phyloP scores from a whole-genome alignment of 2,329 filamentous ascomycete species.

The Calycina marina region DNA sequence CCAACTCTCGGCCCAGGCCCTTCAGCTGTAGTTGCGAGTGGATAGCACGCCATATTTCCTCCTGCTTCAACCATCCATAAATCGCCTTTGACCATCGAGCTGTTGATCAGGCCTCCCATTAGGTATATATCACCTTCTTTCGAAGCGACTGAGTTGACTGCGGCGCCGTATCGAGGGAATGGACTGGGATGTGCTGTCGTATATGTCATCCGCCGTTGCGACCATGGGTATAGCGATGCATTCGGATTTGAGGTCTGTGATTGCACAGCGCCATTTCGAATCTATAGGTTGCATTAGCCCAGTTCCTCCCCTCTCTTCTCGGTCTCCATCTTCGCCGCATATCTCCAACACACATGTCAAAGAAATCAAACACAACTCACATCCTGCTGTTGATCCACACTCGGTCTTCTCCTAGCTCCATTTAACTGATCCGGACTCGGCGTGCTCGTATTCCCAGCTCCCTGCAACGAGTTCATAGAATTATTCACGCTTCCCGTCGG shows the following conservation, averaged over 20 bases:
- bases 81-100: conserved; percentile 90
- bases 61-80: conserved; percentile 95
- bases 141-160: conserved; percentile 80
- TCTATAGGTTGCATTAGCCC: too few species aligned
- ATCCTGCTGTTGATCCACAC: conserved; percentile 20
- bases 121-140: conserved; percentile 97
- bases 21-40: conserved; percentile 80
- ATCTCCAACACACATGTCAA: too few species aligned
- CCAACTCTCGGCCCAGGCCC: conserved; percentile 91
- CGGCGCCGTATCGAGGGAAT: conserved; percentile 92
- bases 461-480: conserved; percentile 54
- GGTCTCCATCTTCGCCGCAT: too few species aligned
- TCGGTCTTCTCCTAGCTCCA: conserved; percentile 42
- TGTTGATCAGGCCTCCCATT: conserved; percentile 93
- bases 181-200: conserved; percentile 69
- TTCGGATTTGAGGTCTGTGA: conserved; percentile 39
- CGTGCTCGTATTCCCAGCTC: conserved; percentile 14
- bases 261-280: conserved; percentile 12
- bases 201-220: conserved; percentile 76
- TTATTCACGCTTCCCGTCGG: conserved; percentile 33
- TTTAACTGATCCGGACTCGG: conserved; percentile 30
- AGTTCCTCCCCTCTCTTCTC: too few species aligned
- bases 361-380: too few species aligned
- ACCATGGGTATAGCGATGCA: conserved; percentile 87
- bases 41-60: conserved; percentile 77